These are phyloP conservation scores for Lactarius psammicola DNA, from an alignment of 768 basidiomycete genomes.

Conservation along the genomic window DNA sequence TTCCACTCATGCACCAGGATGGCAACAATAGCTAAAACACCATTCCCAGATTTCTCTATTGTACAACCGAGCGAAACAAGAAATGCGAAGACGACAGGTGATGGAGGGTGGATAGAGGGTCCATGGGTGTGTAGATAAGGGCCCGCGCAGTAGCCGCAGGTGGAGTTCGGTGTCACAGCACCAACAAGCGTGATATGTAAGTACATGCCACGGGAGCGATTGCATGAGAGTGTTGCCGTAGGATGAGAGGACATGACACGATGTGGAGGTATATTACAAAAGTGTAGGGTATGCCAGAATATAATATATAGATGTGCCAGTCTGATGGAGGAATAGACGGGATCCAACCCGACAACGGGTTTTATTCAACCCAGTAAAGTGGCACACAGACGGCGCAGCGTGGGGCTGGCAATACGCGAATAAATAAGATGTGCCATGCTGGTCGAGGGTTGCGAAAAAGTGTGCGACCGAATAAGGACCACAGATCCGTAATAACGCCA, in stretches of 20 bases:
- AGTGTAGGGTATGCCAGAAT: slow-evolving; percentile 28
- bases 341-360: slow-evolving; percentile 13
- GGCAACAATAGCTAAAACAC: slow-evolving; percentile 2
- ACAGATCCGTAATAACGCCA: slow-evolving; percentile 15
- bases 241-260: slow-evolving; percentile 4
- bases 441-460: not conserved
- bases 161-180: slow-evolving; percentile 2
- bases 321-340: slow-evolving; percentile 6
- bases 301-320: slow-evolving; percentile 18
- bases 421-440: slow-evolving; percentile 25
- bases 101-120: not conserved
- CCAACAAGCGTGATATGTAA: not conserved
- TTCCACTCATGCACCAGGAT: not conserved
- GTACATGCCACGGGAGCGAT: slow-evolving; percentile 1
- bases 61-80: slow-evolving; percentile 20
- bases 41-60: slow-evolving; percentile 22
- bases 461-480: slow-evolving; percentile 11
- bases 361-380: slow-evolving; percentile 5
- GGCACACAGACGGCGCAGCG: slow-evolving; percentile 15
- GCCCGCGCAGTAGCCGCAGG: not conserved
- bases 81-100: slow-evolving; percentile 3
- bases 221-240: not conserved
- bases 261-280: slow-evolving; percentile 27
- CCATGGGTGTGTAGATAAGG: not conserved
- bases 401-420: slow-evolving; percentile 19